These are phyloP conservation scores for Carnegiea gigantea DNA, from an alignment of 179 eudicot genomes.

Conservation along the genomic window DNA sequence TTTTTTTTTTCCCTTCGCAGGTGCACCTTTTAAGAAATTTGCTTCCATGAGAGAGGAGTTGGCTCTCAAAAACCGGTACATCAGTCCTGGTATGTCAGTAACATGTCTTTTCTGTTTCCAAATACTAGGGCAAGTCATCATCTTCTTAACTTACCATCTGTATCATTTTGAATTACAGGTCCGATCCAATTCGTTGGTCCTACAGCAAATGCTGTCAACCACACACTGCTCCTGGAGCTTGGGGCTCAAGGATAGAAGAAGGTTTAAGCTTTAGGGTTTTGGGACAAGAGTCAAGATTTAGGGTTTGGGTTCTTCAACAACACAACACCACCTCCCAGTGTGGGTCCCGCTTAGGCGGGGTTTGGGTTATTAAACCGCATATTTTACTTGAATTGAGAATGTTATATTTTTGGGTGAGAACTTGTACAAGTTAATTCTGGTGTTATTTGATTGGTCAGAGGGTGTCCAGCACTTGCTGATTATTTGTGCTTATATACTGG, in stretches of 20 bases:
- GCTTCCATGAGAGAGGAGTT: slow-evolving; percentile 87
- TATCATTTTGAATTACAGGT: slow-evolving; percentile 40
- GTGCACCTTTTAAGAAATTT: slow-evolving; percentile 92
- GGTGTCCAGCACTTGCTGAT: neutral
- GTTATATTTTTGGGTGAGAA: neutral
- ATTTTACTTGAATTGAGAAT: neutral
- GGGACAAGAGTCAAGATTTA: slow-evolving; percentile 3
- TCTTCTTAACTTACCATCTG: neutral
- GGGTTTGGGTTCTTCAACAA: neutral
- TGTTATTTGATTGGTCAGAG: neutral
- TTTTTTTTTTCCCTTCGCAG: slow-evolving; percentile 30
- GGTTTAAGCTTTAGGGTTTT: slow-evolving; percentile 4
- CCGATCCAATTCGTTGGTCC: slow-evolving; percentile 92
- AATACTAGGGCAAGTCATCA: neutral
- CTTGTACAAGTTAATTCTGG: neutral
- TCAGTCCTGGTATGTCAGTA: slow-evolving; percentile 74
- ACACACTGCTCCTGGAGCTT: slow-evolving; percentile 77
- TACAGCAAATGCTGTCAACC: slow-evolving; percentile 57
- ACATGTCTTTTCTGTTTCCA: neutral
- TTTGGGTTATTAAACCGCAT: neutral
- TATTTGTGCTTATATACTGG: neutral
- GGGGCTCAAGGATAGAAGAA: slow-evolving; percentile 44
- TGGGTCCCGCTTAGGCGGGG: too few relatives aligned
- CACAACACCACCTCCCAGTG: too few relatives aligned
- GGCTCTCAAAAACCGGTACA: slow-evolving; percentile 85